Percentiles rank a stretch among this genome's conserved stretches.
phyloP scores from a whole-genome alignment of 1,139 yeast species.

The Hyphopichia khmerensis region DNA sequence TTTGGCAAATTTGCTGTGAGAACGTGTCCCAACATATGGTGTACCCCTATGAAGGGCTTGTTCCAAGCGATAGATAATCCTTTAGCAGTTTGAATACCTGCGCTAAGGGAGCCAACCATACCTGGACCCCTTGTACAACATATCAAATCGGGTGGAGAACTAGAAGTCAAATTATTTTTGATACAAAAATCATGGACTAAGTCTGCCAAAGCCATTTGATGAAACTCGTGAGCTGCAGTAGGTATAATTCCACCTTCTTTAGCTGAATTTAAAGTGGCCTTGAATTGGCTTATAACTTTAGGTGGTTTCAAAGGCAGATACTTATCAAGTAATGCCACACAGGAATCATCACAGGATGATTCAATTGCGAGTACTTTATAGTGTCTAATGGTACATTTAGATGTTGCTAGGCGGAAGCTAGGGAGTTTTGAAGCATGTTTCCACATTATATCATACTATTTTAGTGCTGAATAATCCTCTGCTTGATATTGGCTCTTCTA shows the following conservation, averaged over 20 bases:
- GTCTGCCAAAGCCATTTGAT: constrained; percentile 50
- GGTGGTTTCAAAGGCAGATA: constrained; percentile 37
- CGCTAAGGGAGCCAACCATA: constrained; percentile 84
- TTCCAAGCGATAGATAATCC: constrained; percentile 80
- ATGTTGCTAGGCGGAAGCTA: neutral
- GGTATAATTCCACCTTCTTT: constrained; percentile 86
- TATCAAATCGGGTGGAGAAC: constrained; percentile 63
- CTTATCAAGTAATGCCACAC: constrained; percentile 75
- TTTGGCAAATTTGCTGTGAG: constrained; percentile 61
- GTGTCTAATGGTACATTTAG: neutral
- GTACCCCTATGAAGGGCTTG: constrained; percentile 82
- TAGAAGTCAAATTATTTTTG: constrained; percentile 21
- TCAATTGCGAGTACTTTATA: constrained; percentile 84
- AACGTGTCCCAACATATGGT: constrained; percentile 94
- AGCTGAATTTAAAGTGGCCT: constrained; percentile 65
- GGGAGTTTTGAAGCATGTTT: neutral
- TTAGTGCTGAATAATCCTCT: neutral
- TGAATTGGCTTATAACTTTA: constrained; percentile 56
- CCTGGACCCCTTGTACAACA: constrained; percentile 98
- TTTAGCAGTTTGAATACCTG: constrained; percentile 81
- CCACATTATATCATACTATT: constrained; percentile 1
- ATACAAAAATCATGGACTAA: constrained; percentile 26
- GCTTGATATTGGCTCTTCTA: neutral
- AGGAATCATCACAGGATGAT: constrained; percentile 93
- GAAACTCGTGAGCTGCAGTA: constrained; percentile 78